Base-by-base conservation (phyloP, 169 alveolate species). In the Cryptosporidium canis region DNA sequence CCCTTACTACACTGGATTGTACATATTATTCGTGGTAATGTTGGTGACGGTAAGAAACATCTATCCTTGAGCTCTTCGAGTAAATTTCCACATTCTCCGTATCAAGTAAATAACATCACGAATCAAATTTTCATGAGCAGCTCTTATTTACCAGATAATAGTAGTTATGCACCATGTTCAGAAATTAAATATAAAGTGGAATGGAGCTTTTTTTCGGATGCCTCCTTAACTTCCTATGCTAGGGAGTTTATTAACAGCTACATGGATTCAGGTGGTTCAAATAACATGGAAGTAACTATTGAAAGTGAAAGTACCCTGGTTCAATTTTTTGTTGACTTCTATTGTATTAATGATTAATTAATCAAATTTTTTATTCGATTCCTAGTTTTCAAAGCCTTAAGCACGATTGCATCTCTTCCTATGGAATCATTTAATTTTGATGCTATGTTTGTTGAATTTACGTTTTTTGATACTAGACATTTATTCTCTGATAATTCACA, bases 1-100 rank as follows among this genome's bases (percentile, higher is more conserved):
- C 47, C 84, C 35, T 70, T 39, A n/a, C 24, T 70, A 18, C 68
- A 77, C 14, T 77, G 87, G 87, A 77, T 77, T 21, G 87, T 77
- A 29, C 61, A 58, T 41, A 77, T 77, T 12, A 9, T 58, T 44
- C 65, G 72, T 39, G 65, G 66, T 4, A 77, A 43, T 63, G 16
- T 63, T 33, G 45, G 72, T 21, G 87, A 77, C 8, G 31, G 27
- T 6, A 55, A 77, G 27, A 77, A 43, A 77, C 56, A 67, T 44
- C 21, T 35, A 24, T 48, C 64, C 11, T 7, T 31, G 64, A 51
- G n/a, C 47, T 45, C 84, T 35, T 70, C 68, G n/a, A 51, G 18
- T 14, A 70, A 29, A 12, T n/a, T 21, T 11, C 47, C 68, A 3
- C 27, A 21, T 35, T 66, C 33, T 5, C 53, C 41, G 6, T 43